Base-by-base conservation (phyloP, 1,284 basidiomycete species). In the Leccinum insolens region DNA sequence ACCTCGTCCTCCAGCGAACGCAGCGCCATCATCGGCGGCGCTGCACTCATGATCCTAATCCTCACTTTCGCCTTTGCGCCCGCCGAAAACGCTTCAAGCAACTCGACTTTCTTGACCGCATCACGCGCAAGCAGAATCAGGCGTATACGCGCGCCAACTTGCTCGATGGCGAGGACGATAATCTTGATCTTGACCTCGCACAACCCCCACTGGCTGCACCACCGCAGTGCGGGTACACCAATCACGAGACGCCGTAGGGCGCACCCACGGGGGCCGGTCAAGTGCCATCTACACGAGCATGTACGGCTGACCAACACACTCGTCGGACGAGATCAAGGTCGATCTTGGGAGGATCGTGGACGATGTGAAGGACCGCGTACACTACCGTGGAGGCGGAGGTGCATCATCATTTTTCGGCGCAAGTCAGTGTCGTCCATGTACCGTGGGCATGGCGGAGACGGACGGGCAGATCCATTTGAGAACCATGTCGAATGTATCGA, bases 1-100 rank as follows among this genome's bases (percentile, higher is more conserved):
- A 7, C 28, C 62, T 25, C 69, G 17, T 64, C 68, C 12, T 69
- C 75, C 2, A 62, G 65, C 8, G 49, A 75, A 4, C 81, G 80
- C 60, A 81, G 81, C 0, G 79, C 80, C 62, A 77, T 86, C 68
- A 85, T 88, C 20, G 86, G 83, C n/a, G 84, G 78, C 15, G 77
- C 80, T 7, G 78, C 76, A 1, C 67, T 85, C 62, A 65, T 86
- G 34, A 74, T 83, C 65, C 67, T 84, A 62, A 58, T 80, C 46
- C 76, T 83, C 46, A 78, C 80, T 6, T 69, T 82, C 39, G 69
- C 84, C 25, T 86, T 70, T 80, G 79, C 70, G 77, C 80, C 62
- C 80, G 80, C 44, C 79, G 83, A 4, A 81, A 82, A 68, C 79
- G 78, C 44, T 77, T 82, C 70, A 82, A 83, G 67, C 78, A 78